A percentile compares a stretch with the other conserved stretches of the same genome.
Evolutionary conservation across 1,284 basidiomycete species (phyloP).

Genomic region (Moesziomyces globuligerus): DNA sequence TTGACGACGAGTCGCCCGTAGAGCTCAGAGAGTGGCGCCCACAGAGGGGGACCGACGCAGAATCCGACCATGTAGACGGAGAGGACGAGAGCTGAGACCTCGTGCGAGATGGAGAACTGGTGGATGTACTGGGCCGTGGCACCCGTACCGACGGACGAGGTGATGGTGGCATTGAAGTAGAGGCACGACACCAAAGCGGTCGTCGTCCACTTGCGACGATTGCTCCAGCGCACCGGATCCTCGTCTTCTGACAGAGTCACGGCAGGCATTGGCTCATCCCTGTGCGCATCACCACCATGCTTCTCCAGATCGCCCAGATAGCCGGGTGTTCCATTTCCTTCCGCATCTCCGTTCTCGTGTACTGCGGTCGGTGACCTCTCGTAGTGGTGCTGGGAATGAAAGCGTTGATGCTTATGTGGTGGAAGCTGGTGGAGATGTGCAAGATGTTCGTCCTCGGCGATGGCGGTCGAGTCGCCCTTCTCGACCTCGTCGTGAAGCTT

Average conservation of each 20-base stretch:
- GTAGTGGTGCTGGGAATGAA: slow-evolving; percentile 10
- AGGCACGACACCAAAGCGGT: slow-evolving; percentile 39
- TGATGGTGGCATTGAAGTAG: slow-evolving; percentile 40
- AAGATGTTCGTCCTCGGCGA: slow-evolving; percentile 31
- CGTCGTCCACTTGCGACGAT: slow-evolving; percentile 29
- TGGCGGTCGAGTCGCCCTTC: slow-evolving; percentile 32
- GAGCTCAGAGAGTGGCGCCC: slow-evolving; percentile 52
- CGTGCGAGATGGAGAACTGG: slow-evolving; percentile 31
- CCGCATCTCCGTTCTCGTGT: background rate
- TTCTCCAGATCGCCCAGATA: slow-evolving; percentile 2
- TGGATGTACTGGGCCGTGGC: slow-evolving; percentile 33
- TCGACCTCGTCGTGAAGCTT: slow-evolving; percentile 25
- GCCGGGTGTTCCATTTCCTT: background rate
- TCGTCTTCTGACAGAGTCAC: slow-evolving; percentile 36
- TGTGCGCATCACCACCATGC: background rate
- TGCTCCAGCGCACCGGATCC: slow-evolving; percentile 31
- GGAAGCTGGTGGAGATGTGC: slow-evolving; percentile 26
- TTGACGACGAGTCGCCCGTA: slow-evolving; percentile 52
- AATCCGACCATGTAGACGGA: slow-evolving; percentile 52
- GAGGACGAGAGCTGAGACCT: slow-evolving; percentile 30
- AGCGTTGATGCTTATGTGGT: slow-evolving; percentile 5
- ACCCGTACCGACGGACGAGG: slow-evolving; percentile 37
- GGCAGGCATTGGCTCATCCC: background rate
- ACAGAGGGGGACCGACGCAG: slow-evolving; percentile 50
- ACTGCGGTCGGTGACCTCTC: background rate